phyloP scores from a whole-genome alignment of 129 eudicot genomes.

The Artemisia tridentata region DNA sequence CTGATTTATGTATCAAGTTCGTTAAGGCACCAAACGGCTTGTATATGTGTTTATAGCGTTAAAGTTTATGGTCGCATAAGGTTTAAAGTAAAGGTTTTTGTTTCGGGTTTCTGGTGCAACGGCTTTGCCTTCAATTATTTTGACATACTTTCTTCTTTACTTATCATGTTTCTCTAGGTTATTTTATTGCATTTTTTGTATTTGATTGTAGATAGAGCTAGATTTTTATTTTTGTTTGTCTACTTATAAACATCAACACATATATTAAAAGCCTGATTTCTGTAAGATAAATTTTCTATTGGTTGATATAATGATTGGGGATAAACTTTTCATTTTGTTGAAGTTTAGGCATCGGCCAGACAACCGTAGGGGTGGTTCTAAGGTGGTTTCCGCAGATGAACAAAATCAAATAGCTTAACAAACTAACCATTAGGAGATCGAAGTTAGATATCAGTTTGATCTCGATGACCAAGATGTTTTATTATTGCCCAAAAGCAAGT shows the following conservation, averaged over 20 bases:
- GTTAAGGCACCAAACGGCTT: too few species aligned
- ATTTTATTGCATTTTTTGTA: neutral
- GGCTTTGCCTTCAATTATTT: neutral
- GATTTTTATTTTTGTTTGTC: constrained; percentile 1
- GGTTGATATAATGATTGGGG: neutral
- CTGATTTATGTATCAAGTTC: too few species aligned
- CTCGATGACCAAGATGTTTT: constrained; percentile 13
- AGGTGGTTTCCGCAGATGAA: too few species aligned
- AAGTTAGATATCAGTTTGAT: constrained; percentile 7
- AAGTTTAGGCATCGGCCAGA: constrained; percentile 27
- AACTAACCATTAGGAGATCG: neutral
- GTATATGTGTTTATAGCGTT: too few species aligned
- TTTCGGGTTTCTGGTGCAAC: too few species aligned
- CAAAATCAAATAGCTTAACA: too few species aligned
- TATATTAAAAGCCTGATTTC: constrained; percentile 13
- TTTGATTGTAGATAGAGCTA: constrained; percentile 11
- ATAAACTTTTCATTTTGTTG: constrained; percentile 3
- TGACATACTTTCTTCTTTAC: neutral
- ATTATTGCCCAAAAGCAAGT: constrained; percentile 8
- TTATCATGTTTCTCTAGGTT: neutral
- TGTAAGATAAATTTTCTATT: neutral
- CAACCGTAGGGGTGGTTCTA: constrained; percentile 22
- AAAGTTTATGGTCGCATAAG: too few species aligned
- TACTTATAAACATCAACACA: constrained; percentile 16
- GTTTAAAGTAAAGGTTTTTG: too few species aligned